These are phyloP conservation scores for Melaleuca alternifolia DNA, from an alignment of 345 rosid species.

Conservation along the genomic window DNA sequence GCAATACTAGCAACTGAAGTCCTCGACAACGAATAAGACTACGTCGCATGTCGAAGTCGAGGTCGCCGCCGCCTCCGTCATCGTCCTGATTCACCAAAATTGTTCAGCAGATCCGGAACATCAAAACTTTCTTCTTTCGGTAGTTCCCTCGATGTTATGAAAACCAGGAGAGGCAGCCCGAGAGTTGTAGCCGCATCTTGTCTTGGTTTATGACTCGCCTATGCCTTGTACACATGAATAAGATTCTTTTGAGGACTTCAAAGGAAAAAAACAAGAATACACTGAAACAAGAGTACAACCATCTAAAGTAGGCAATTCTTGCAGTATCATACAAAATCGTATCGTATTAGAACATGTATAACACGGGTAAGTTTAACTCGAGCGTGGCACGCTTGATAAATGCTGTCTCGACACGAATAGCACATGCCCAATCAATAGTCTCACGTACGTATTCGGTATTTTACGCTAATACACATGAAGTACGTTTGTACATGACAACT, in stretches of 20 bases:
- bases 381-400: rapidly evolving
- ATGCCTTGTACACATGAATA: not conserved
- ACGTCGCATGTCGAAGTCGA: not conserved
- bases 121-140: not conserved
- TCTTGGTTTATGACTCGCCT: not conserved
- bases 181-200: not conserved
- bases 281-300: not conserved
- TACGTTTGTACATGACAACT: not conserved
- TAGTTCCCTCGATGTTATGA: not conserved
- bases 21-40: not conserved
- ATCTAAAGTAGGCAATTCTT: rapidly evolving
- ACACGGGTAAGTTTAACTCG: rapidly evolving
- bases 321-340: not conserved
- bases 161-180: not conserved
- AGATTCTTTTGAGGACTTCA: not conserved
- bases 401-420: rapidly evolving
- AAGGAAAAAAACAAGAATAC: rapidly evolving
- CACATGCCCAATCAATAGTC: rapidly evolving
- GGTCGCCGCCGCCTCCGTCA: not conserved
- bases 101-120: not conserved
- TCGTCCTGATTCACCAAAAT: not conserved
- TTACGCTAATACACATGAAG: not conserved
- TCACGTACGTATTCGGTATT: no score
- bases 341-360: not conserved
- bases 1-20: not conserved